These are phyloP conservation scores for Hamiltosporidium magnivora DNA, from an alignment of 371 early-diverging fungal genomes.

Conservation along the genomic window DNA sequence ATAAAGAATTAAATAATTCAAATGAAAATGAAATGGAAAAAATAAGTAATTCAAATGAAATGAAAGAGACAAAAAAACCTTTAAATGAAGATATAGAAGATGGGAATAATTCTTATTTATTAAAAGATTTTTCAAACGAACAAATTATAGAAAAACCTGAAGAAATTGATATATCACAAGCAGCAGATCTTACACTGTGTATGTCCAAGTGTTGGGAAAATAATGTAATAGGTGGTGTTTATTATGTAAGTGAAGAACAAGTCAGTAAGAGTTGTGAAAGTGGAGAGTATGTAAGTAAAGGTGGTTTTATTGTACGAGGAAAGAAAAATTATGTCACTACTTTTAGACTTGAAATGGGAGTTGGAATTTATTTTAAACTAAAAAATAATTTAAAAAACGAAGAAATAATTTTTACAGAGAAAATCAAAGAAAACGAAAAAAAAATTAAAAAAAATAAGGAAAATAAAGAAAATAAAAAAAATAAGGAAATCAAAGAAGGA, in stretches of 20 bases:
- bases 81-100: too few relatives aligned
- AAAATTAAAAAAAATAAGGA: too few relatives aligned
- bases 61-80: too few relatives aligned
- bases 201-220: conserved; percentile 52
- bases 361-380: conserved; percentile 45
- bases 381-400: conserved; percentile 4
- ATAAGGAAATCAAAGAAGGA: too few relatives aligned
- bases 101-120: too few relatives aligned
- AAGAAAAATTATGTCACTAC: conserved; percentile 51
- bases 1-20: conserved; percentile 12
- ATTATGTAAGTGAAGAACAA: conserved; percentile 47
- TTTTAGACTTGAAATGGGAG: conserved; percentile 54
- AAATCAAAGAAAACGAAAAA: too few relatives aligned
- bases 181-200: conserved; percentile 44
- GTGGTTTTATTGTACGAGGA: conserved; percentile 53
- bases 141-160: too few relatives aligned
- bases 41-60: too few relatives aligned
- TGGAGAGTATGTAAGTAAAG: conserved; percentile 54
- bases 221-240: conserved; percentile 38
- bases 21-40: too few relatives aligned
- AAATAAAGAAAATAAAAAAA: too few relatives aligned
- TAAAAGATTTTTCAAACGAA: too few relatives aligned
- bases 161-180: neutral
- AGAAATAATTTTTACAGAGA: neutral
- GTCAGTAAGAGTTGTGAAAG: conserved; percentile 54